phyloP scores from a whole-genome alignment of 768 basidiomycete species.

The Russula earlei region DNA sequence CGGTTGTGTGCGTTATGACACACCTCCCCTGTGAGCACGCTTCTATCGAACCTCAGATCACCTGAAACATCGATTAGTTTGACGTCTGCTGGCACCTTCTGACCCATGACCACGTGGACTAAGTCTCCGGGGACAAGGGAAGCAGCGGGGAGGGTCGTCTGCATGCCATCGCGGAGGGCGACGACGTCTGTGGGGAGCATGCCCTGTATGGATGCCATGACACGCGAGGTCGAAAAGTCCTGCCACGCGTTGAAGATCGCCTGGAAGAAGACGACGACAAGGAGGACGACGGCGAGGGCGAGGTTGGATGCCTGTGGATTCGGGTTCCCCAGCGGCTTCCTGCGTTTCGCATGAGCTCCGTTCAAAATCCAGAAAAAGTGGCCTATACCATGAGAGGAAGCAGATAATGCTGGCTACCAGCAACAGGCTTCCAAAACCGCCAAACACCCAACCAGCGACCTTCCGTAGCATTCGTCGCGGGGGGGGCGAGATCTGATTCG shows the following conservation, averaged over 20 bases:
- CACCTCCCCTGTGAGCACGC: conserved; percentile 58
- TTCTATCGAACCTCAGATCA: conserved; percentile 53
- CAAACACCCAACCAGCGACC: conserved; percentile 42
- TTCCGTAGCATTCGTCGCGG: conserved; percentile 36
- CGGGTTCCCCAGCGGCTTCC: conserved; percentile 53
- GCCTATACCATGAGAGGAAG: conserved; percentile 40
- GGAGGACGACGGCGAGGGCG: conserved; percentile 49
- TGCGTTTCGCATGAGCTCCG: conserved; percentile 12
- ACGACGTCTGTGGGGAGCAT: conserved; percentile 58
- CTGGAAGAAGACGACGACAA: conserved; percentile 33
- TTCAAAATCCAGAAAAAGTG: background rate
- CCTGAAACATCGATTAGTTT: conserved; percentile 48
- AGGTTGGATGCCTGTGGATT: conserved; percentile 45
- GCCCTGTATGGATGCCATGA: conserved; percentile 55
- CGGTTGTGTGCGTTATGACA: conserved; percentile 14
- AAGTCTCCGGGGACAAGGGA: conserved; percentile 63
- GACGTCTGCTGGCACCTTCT: conserved; percentile 63
- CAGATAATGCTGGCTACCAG: conserved; percentile 41
- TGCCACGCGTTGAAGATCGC: conserved; percentile 41
- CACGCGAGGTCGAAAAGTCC: conserved; percentile 47
- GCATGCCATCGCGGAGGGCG: conserved; percentile 44
- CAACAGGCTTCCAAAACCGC: conserved; percentile 41
- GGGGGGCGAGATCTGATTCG: conserved; percentile 43
- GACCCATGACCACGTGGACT: conserved; percentile 51
- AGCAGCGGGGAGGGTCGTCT: conserved; percentile 42